Evolutionary conservation across 345 rosid genomes (phyloP).

Genomic region (Trapa bicornis): DNA sequence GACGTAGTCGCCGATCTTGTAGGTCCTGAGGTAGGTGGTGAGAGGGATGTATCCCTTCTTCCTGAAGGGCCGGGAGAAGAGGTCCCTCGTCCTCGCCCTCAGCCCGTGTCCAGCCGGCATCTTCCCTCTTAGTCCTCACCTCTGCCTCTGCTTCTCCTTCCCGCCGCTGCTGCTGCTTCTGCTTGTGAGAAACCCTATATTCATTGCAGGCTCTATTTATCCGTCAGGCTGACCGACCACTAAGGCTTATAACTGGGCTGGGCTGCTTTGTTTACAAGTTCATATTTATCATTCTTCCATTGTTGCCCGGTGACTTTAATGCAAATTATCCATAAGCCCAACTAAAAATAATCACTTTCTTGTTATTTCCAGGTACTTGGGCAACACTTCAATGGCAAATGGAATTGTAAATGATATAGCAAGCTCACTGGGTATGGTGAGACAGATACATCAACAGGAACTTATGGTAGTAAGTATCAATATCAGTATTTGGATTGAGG

Average conservation of each 20-base stretch:
- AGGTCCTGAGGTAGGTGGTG: too few relatives aligned
- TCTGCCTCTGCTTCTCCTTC: neutral
- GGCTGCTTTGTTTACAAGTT: neutral
- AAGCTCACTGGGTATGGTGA: slow-evolving; percentile 9
- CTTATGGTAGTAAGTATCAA: neutral
- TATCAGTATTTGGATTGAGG: neutral
- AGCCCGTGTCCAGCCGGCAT: too few relatives aligned
- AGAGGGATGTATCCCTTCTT: too few relatives aligned
- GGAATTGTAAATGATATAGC: neutral
- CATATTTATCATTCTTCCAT: too few relatives aligned
- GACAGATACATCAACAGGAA: neutral
- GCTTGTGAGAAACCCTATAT: neutral
- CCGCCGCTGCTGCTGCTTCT: neutral
- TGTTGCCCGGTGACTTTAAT: too few relatives aligned
- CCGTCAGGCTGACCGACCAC: neutral
- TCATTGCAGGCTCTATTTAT: neutral
- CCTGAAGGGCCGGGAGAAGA: too few relatives aligned
- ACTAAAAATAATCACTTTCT: neutral
- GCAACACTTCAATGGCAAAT: neutral
- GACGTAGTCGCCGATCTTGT: too few relatives aligned
- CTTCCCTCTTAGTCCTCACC: too few relatives aligned
- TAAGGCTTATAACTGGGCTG: neutral
- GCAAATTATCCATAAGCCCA: too few relatives aligned
- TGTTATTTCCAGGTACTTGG: slow-evolving; percentile 1
- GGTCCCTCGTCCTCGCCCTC: too few relatives aligned